phyloP scores from a whole-genome alignment of 306 rosid species.

The Vachellia collinsii region DNA sequence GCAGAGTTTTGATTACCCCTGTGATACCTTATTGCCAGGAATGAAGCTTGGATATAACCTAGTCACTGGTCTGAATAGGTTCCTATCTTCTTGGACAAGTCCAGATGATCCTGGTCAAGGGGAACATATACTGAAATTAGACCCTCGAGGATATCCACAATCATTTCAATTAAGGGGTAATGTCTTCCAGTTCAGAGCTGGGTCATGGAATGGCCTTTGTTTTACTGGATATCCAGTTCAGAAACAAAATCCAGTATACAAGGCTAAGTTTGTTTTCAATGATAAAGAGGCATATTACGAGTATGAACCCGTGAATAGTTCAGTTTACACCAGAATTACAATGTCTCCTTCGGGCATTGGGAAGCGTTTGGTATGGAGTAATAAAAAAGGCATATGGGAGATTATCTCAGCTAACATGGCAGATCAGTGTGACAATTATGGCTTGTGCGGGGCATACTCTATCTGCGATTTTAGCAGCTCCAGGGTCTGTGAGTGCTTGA shows the following conservation, averaged over 20 bases:
- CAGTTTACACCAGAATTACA: neutral
- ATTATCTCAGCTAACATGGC: neutral
- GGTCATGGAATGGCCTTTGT: constrained; percentile 41
- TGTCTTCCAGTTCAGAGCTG: neutral
- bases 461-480: constrained; percentile 23
- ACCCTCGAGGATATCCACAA: constrained; percentile 34
- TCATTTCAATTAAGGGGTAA: neutral
- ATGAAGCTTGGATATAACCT: constrained; percentile 40
- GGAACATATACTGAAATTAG: neutral
- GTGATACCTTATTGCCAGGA: constrained; percentile 31
- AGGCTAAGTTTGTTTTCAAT: constrained; percentile 20
- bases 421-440: constrained; percentile 45
- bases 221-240: constrained; percentile 17
- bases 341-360: constrained; percentile 25
- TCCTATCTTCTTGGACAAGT: constrained; percentile 34
- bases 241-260: neutral
- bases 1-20: constrained; percentile 40
- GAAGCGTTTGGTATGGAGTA: constrained; percentile 29
- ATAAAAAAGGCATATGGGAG: constrained; percentile 17
- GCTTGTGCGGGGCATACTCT: constrained; percentile 37
- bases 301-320: constrained; percentile 8
- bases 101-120: constrained; percentile 35
- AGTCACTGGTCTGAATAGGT: constrained; percentile 25
- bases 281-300: constrained; percentile 28
- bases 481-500: constrained; percentile 36